phyloP scores from a whole-genome alignment of 1,284 basidiomycete species.

The Leccinum subrobustum region DNA sequence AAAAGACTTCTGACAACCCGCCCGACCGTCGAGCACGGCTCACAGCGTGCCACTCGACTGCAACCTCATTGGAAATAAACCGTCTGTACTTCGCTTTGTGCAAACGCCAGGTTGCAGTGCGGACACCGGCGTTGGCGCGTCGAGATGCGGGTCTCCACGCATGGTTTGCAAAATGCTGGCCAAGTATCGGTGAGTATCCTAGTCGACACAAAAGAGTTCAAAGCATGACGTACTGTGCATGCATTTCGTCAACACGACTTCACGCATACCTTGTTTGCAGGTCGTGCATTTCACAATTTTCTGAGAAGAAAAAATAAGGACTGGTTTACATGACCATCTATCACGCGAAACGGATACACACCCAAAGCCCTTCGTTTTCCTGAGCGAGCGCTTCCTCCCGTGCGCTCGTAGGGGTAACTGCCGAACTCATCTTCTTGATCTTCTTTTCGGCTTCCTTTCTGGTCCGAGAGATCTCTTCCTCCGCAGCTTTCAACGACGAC shows the following conservation, averaged over 20 bases:
- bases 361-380: constrained; percentile 66
- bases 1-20: not conserved
- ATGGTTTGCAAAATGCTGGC: constrained; percentile 84
- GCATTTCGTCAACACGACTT: constrained; percentile 90
- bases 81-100: constrained; percentile 82
- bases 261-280: constrained; percentile 83
- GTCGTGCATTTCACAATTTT: constrained; percentile 89
- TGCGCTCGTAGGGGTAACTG: constrained; percentile 30
- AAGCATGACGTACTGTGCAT: constrained; percentile 74
- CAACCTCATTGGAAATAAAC: constrained; percentile 74
- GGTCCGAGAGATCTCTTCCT: constrained; percentile 32
- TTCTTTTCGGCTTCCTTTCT: constrained; percentile 57
- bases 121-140: constrained; percentile 97
- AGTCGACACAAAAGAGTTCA: constrained; percentile 1
- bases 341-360: constrained; percentile 33
- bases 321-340: not conserved
- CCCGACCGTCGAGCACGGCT: not conserved
- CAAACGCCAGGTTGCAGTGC: constrained; percentile 84
- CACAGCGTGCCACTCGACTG: not conserved
- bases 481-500: constrained; percentile 18
- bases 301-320: constrained; percentile 39
- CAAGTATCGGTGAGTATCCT: not conserved
- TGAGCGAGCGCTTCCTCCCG: constrained; percentile 44
- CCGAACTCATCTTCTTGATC: constrained; percentile 40
- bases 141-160: constrained; percentile 85